phyloP scores from a whole-genome alignment of 2,329 filamentous ascomycete genomes.

The Ophiostoma montium region DNA sequence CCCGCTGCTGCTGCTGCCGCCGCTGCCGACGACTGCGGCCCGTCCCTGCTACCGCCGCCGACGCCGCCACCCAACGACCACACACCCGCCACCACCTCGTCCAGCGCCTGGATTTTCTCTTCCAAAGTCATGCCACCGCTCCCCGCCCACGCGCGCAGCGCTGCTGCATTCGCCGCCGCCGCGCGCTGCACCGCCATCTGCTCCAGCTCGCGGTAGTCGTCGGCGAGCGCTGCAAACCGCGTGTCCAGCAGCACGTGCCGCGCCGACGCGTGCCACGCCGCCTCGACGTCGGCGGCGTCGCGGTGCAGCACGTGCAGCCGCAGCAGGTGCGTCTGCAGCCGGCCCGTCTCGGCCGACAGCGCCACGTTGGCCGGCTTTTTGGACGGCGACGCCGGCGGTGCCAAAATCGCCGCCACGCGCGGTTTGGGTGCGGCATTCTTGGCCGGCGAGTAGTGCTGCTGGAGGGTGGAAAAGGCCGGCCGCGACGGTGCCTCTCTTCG shows the following conservation, averaged over 20 bases:
- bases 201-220: constrained; percentile 19
- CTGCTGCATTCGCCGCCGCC: constrained; percentile 36
- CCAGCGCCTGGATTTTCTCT: constrained; percentile 42
- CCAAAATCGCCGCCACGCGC: constrained; percentile 41
- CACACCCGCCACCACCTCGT: constrained; percentile 40
- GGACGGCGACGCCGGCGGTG: constrained; percentile 45
- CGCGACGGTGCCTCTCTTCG: too few relatives aligned
- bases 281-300: constrained; percentile 26
- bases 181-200: constrained; percentile 27
- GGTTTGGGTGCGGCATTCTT: constrained; percentile 48
- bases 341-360: constrained; percentile 41
- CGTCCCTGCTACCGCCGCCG: too few relatives aligned
- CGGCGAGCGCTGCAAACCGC: constrained; percentile 29
- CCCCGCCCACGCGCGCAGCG: constrained; percentile 37
- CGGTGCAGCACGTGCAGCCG: constrained; percentile 52
- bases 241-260: constrained; percentile 27
- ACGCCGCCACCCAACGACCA: constrained; percentile 30
- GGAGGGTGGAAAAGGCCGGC: constrained; percentile 46
- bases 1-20: background rate
- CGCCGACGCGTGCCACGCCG: constrained; percentile 44
- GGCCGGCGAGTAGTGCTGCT: constrained; percentile 54
- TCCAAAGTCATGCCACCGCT: constrained; percentile 21
- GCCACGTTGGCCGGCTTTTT: constrained; percentile 47
- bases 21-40: constrained; percentile 16
- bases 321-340: constrained; percentile 49